Evolutionary conservation across 192 early-diverging fungal genomes (phyloP).

Genomic region (Entrophospora sp.): DNA sequence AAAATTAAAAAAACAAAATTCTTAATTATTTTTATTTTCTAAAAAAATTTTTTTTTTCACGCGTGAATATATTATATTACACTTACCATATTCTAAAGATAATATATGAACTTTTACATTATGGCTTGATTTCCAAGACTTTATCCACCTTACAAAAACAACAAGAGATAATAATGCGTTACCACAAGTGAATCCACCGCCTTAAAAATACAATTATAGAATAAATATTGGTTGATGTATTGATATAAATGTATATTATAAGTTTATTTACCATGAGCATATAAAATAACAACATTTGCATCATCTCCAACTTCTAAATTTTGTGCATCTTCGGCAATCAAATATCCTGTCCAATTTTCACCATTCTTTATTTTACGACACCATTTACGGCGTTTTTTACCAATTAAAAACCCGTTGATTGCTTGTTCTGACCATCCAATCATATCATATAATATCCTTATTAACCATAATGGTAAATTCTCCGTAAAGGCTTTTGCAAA

Average conservation of each 20-base stretch:
- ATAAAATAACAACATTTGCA: slow-evolving; percentile 13
- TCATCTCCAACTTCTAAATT: neutral
- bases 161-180: neutral
- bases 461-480: neutral
- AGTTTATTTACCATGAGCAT: slow-evolving; percentile 13
- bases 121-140: slow-evolving; percentile 1
- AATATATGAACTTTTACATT: slow-evolving; percentile 7
- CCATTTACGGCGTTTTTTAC: neutral
- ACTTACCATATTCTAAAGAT: slow-evolving; percentile 11
- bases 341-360: neutral
- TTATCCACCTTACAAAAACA: slow-evolving; percentile 3
- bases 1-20: no score
- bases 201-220: neutral
- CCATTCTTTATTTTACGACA: neutral
- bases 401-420: neutral
- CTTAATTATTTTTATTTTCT: no score
- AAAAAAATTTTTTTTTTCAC: no score
- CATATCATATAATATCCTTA: neutral
- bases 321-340: neutral
- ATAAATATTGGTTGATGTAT: neutral
- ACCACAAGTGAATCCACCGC: neutral
- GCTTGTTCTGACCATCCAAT: neutral
- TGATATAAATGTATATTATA: neutral
- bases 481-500: neutral
- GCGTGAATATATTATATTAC: neutral